Evolutionary conservation across 2,329 filamentous ascomycete genomes (phyloP).

Genomic region (Coniochaeta sp.): DNA sequence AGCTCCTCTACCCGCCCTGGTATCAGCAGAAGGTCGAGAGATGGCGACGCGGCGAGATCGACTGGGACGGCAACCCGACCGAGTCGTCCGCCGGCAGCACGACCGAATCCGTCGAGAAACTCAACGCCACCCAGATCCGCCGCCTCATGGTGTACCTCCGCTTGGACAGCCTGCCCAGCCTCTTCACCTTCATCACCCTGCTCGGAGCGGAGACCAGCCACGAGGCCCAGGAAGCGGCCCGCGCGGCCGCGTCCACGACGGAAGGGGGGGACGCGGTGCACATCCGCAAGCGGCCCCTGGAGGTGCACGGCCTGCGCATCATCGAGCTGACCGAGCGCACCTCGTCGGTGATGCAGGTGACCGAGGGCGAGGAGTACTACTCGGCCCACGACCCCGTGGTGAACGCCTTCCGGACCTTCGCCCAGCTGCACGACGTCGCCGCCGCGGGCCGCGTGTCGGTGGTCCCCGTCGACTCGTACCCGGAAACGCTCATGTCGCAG

Average conservation of each 20-base stretch:
- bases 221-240: slow-evolving; percentile 12
- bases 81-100: slow-evolving; percentile 19
- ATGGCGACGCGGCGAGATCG: slow-evolving; percentile 76
- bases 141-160: slow-evolving; percentile 75
- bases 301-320: slow-evolving; percentile 58
- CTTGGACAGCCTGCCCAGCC: slow-evolving; percentile 73
- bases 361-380: slow-evolving; percentile 68
- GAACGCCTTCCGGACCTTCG: slow-evolving; percentile 85
- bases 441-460: slow-evolving; percentile 77
- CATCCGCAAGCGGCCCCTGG: slow-evolving; percentile 40
- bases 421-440: slow-evolving; percentile 73
- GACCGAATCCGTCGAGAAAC: slow-evolving; percentile 18
- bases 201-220: slow-evolving; percentile 41
- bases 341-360: slow-evolving; percentile 91
- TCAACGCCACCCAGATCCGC: slow-evolving; percentile 38
- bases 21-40: slow-evolving; percentile 45
- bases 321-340: slow-evolving; percentile 76
- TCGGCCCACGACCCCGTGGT: slow-evolving; percentile 70
- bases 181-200: slow-evolving; percentile 77
- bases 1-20: slow-evolving; percentile 63
- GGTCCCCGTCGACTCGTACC: slow-evolving; percentile 69
- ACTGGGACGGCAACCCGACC: slow-evolving; percentile 59
- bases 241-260: slow-evolving; percentile 6
- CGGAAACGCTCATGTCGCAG: slow-evolving; percentile 66
- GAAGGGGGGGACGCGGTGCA: slow-evolving; percentile 7